Evolutionary conservation across 805 yeast genomes (phyloP), one percentile per base, ranked within the genome.

Genomic region (Geotrichum ghanense): DNA sequence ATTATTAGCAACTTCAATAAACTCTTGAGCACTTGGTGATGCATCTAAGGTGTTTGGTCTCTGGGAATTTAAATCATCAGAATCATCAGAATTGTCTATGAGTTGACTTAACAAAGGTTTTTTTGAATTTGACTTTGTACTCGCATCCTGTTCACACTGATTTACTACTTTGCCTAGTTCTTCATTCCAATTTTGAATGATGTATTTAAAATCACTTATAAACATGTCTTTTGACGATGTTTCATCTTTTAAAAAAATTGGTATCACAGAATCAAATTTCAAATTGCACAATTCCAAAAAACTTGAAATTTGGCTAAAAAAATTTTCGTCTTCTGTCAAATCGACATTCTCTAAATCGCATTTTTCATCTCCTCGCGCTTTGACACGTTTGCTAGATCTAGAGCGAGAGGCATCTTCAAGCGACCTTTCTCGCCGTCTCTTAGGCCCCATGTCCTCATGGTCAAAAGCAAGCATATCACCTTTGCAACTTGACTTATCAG

Each of bases 131-230:
- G 37, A 5, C 16, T 31, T 31, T 9, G 37, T 19, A 31, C 16
- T 31, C 19, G 6, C 16, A 31, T 31, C 37, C 12, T 6, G 5
- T 19, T 31, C 37, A 10, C 12, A 19, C 17, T 35, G 49, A 53
- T 37, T 53, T 50, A 66, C 52, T 3, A 50, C 34, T 2, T 58
- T 65, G 0, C 67, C 57, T 27, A 55, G 57, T 5, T 52, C 58
- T 19, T 55, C 55, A 7, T 62, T 57, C 74, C 74, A 70, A 39
- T 52, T 52, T 27, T 59, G 58, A 10, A 69, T 54, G 46, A 68
- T 56, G 20, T 55, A 54, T 37, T 62, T 61, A 25, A 70, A 55
- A 46, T 67, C 72, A 3, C 49, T 37, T 3, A 58, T 48, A 26
- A 31, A 50, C 19, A 45, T 51, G 23, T 60, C 57, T 2, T 45